phyloP scores from a whole-genome alignment of 352 stramenopile species.

The Globisporangium nodosum region DNA sequence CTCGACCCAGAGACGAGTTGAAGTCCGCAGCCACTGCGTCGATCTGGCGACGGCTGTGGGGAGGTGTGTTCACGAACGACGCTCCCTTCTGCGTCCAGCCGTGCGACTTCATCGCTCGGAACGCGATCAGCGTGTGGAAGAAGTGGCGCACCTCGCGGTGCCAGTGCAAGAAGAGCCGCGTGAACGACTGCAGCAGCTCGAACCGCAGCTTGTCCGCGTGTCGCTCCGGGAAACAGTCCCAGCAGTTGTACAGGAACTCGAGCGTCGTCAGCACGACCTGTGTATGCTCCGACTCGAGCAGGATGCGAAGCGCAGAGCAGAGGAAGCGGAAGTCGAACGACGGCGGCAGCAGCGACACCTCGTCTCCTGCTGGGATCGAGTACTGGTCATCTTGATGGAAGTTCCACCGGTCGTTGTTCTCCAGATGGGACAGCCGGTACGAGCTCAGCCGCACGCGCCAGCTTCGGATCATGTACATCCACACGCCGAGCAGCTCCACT shows the following conservation, averaged over 20 bases:
- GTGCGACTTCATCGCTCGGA: slow-evolving; percentile 80
- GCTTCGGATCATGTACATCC: slow-evolving; percentile 91
- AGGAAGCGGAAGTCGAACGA: slow-evolving; percentile 88
- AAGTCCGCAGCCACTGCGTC: slow-evolving; percentile 85
- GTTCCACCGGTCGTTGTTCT: slow-evolving; percentile 89
- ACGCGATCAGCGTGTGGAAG: slow-evolving; percentile 83
- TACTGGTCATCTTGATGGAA: slow-evolving; percentile 89
- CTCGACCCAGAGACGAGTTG: slow-evolving; percentile 72
- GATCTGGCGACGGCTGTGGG: slow-evolving; percentile 81
- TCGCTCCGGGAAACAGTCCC: slow-evolving; percentile 85
- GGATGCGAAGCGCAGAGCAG: slow-evolving; percentile 71
- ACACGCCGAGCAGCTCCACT: slow-evolving; percentile 83
- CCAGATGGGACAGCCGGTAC: slow-evolving; percentile 81
- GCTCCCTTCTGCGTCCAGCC: slow-evolving; percentile 82
- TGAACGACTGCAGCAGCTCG: slow-evolving; percentile 74
- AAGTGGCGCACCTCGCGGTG: slow-evolving; percentile 85
- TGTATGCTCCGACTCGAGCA: slow-evolving; percentile 80
- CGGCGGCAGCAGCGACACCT: slow-evolving; percentile 78
- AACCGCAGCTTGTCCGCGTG: slow-evolving; percentile 84
- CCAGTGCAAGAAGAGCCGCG: slow-evolving; percentile 83
- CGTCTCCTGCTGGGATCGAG: slow-evolving; percentile 81
- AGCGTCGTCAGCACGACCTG: slow-evolving; percentile 84
- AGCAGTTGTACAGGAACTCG: slow-evolving; percentile 88
- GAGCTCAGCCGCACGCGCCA: slow-evolving; percentile 83
- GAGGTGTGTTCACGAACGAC: slow-evolving; percentile 84